Evolutionary conservation across 1,284 basidiomycete genomes (phyloP), one percentile per base, ranked within the genome.

Genomic region (Neonothopanus nambi): DNA sequence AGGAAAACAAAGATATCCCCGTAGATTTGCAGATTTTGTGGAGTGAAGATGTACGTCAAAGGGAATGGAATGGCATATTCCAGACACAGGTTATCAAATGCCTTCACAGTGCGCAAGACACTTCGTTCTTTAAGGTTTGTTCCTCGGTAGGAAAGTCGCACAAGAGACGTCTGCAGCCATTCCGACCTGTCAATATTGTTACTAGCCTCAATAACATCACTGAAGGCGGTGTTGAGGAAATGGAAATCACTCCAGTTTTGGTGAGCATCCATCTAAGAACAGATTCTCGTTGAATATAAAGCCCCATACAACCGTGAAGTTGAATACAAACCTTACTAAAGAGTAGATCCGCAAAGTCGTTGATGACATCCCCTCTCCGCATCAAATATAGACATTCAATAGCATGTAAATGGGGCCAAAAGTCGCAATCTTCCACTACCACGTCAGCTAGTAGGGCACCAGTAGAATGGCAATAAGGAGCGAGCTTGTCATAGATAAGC

Each of bases 31-130:
- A 88, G 69, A 2, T 78, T 74, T 3, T 70, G 72, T 1, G 85
- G 80, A 1, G 82, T 81, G 64, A 93, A 90, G 42, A 93, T 77
- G 62, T 92, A 93, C 0, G 85, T 86, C 57, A 94, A 68, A 0
- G 92, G 92, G 64, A 93, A 93, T 1, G 92, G 89, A 0, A 88
- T 78, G 15, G 85, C 80, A 59, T 93, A 93, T 71, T 91, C 89
- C 26, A 90, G 70, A 2, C 75, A 67, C 4, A 93, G 73, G 0
- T 82, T 85, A 23, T 85, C 81, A n/a, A 93, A 74, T 1, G 79
- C 79, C 61, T 76, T 79, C 50, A 90, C 76, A 1, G 82, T 84
- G 46, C 77, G 72, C 20, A 65, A 64, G 38, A 78, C 73, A 20
- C 67, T 66, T 21, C 68, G 66, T 8, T 75, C 75, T 54, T 68